phyloP scores from a whole-genome alignment of 2,329 filamentous ascomycete species.

The Fusarium brevicatenulatum region DNA sequence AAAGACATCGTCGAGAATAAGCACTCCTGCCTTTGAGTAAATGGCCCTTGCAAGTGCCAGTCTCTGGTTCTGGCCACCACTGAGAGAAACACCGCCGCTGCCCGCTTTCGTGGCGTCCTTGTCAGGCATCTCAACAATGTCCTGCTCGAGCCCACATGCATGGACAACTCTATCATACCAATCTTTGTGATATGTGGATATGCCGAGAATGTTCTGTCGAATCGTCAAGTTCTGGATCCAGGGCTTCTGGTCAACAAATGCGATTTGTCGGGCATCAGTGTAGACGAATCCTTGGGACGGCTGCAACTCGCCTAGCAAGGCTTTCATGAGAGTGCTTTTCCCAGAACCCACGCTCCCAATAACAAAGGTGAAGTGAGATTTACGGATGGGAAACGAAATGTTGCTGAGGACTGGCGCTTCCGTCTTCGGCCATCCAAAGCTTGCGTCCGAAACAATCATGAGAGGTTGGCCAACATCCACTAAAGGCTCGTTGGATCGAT shows the following conservation, averaged over 20 bases:
- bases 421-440: neutral
- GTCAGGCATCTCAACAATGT: neutral
- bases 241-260: slow-evolving; percentile 13
- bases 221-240: slow-evolving; percentile 19
- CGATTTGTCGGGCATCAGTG: slow-evolving; percentile 1
- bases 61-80: slow-evolving; percentile 49
- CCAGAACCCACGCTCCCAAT: slow-evolving; percentile 14
- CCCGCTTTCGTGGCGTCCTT: slow-evolving; percentile 41
- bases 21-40: slow-evolving; percentile 36
- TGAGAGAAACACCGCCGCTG: slow-evolving; percentile 48
- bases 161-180: slow-evolving; percentile 10
- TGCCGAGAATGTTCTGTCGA: slow-evolving; percentile 10
- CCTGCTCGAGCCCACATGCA: slow-evolving; percentile 10
- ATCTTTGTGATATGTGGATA: neutral
- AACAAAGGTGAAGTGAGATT: slow-evolving; percentile 12
- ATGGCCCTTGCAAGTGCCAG: slow-evolving; percentile 42
- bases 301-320: slow-evolving; percentile 9
- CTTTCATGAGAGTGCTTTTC: slow-evolving; percentile 13
- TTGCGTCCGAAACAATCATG: slow-evolving; percentile 5
- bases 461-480: neutral
- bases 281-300: slow-evolving; percentile 11
- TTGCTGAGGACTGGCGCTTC: neutral
- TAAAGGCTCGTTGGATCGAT: neutral
- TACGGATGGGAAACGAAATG: slow-evolving; percentile 4
- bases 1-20: slow-evolving; percentile 50